phyloP scores from a whole-genome alignment of 306 rosid species.

The Castanea sativa region DNA sequence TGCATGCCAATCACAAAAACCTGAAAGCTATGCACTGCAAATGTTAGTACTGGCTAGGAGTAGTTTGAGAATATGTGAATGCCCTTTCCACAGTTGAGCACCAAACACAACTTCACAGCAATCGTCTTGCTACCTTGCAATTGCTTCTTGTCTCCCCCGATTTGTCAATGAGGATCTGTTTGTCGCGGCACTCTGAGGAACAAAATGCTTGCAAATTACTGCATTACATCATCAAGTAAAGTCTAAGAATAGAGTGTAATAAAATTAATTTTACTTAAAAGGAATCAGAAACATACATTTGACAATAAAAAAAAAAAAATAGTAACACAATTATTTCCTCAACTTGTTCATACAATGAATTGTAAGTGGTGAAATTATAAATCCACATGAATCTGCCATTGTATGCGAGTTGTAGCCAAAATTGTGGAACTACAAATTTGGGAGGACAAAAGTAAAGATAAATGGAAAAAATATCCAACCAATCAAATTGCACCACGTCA shows the following conservation, averaged over 20 bases:
- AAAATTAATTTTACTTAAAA: background rate
- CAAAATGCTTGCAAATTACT: constrained; percentile 30
- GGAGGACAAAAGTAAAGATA: no score
- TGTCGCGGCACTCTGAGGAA: constrained; percentile 14
- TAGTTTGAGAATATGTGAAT: background rate
- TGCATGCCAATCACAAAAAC: constrained; percentile 20
- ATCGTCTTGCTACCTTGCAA: background rate
- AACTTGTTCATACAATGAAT: background rate
- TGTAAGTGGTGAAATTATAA: no score
- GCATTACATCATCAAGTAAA: constrained; percentile 8
- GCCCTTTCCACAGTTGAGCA: background rate
- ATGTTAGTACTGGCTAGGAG: background rate
- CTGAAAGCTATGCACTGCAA: constrained; percentile 12
- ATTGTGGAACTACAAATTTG: no score
- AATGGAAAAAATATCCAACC: background rate
- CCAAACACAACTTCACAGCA: background rate
- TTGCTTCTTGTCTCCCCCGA: background rate
- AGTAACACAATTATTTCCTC: background rate
- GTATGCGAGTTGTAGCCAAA: no score
- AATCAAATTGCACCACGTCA: background rate
- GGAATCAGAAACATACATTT: background rate
- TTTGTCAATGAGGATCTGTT: constrained; percentile 10
- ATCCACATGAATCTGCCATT: no score
- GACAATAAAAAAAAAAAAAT: background rate
- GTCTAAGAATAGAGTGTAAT: background rate